Evolutionary conservation across 176 grass and related monocot genomes (phyloP).

Genomic region (Avena insularis): DNA sequence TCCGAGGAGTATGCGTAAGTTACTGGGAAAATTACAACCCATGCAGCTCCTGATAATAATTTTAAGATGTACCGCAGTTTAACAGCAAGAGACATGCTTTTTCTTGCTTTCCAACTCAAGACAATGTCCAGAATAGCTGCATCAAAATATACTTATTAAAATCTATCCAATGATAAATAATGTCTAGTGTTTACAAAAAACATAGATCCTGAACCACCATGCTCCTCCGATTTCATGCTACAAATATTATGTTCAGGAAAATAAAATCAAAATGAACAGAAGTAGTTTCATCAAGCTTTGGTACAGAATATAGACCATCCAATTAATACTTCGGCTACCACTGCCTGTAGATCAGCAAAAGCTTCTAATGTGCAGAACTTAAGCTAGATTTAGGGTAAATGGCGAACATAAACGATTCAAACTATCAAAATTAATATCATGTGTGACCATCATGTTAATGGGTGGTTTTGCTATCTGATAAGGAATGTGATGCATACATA

Average conservation of each 20-base stretch:
- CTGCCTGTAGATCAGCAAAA: constrained; percentile 1
- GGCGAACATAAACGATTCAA: neutral
- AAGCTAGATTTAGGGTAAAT: constrained; percentile 12
- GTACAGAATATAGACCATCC: neutral
- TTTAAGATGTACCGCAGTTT: constrained; percentile 95
- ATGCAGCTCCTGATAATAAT: constrained; percentile 76
- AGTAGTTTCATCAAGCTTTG: neutral
- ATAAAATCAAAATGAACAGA: constrained; percentile 16
- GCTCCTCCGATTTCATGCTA: constrained; percentile 13
- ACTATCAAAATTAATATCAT: neutral
- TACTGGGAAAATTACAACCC: constrained; percentile 89
- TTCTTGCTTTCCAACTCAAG: constrained; percentile 97
- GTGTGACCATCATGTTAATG: neutral
- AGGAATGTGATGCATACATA: neutral
- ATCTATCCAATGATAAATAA: constrained; percentile 20
- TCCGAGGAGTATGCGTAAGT: constrained; percentile 91
- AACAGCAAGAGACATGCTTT: constrained; percentile 87
- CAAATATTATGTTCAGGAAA: constrained; percentile 19
- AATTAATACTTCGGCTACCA: neutral
- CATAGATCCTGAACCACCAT: neutral
- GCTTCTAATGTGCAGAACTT: constrained; percentile 6
- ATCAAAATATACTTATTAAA: constrained; percentile 31
- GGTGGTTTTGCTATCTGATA: neutral
- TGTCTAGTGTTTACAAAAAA: neutral
- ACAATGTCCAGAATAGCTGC: constrained; percentile 85